These are phyloP conservation scores for Prunus davidiana DNA, from an alignment of 306 rosid genomes.

Conservation along the genomic window DNA sequence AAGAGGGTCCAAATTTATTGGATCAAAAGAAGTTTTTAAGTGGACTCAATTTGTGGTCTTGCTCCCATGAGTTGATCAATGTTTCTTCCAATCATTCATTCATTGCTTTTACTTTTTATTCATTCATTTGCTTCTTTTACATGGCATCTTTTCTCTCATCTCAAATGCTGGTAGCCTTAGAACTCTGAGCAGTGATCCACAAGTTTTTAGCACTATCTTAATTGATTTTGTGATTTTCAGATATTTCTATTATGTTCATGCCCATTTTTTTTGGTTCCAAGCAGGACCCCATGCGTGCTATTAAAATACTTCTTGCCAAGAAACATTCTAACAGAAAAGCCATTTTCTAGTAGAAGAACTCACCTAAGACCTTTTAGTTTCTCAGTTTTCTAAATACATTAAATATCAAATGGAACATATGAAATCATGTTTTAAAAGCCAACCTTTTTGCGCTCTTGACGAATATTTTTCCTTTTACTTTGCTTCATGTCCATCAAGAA, in stretches of 20 bases:
- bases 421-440: constrained; percentile 17
- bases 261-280: constrained; percentile 1
- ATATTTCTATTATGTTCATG: not conserved
- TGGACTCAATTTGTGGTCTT: not conserved
- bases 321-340: constrained; percentile 4
- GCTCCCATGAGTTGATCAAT: constrained; percentile 4
- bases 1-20: not conserved
- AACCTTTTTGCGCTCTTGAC: constrained; percentile 96
- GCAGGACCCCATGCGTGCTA: not conserved
- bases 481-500: constrained; percentile 97
- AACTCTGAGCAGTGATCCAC: not conserved
- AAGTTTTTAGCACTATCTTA: not conserved
- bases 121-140: not conserved
- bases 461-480: constrained; percentile 89
- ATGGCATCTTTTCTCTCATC: not conserved
- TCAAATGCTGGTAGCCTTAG: too few species aligned
- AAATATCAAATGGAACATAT: not conserved
- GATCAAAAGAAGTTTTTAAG: not conserved
- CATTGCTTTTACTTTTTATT: not conserved
- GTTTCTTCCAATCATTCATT: not conserved
- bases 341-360: not conserved
- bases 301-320: not conserved
- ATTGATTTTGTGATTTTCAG: not conserved
- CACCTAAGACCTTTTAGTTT: not conserved
- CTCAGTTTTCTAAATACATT: not conserved